phyloP scores from a whole-genome alignment of 2,329 filamentous ascomycete genomes.

The Diaporthe amygdali region DNA sequence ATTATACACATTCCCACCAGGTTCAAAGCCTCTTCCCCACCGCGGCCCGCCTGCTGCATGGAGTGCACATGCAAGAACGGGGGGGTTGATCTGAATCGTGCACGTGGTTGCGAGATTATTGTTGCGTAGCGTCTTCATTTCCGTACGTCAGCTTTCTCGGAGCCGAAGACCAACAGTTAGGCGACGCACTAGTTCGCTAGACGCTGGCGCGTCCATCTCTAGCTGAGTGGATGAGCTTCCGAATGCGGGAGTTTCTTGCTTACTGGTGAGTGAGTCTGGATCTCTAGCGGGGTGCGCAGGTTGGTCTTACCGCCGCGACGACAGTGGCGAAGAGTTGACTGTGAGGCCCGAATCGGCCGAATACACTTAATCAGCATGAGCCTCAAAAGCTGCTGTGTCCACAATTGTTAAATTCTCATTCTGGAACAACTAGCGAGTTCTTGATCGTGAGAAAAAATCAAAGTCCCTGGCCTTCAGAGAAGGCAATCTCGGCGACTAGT shows the following conservation, averaged over 20 bases:
- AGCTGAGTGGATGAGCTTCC: not conserved
- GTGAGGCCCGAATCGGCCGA: not conserved
- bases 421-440: not conserved
- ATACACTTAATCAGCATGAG: not conserved
- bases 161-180: not conserved
- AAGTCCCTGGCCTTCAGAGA: not conserved
- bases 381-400: no score
- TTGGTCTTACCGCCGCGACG: not conserved
- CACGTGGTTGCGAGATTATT: slow-evolving; percentile 12
- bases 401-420: no score
- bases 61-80: slow-evolving; percentile 9
- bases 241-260: not conserved
- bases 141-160: slow-evolving; percentile 3
- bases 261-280: not conserved
- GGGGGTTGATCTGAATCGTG: slow-evolving; percentile 12
- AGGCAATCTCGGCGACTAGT: not conserved
- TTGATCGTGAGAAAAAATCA: not conserved
- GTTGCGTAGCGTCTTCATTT: not conserved
- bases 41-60: slow-evolving; percentile 9
- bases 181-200: not conserved
- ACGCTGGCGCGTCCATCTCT: not conserved
- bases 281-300: not conserved
- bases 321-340: not conserved
- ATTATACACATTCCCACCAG: not conserved
- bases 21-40: not conserved